Conservation (phyloP, 768 basidiomycete genomes). For the Boletus sp. region DNA sequence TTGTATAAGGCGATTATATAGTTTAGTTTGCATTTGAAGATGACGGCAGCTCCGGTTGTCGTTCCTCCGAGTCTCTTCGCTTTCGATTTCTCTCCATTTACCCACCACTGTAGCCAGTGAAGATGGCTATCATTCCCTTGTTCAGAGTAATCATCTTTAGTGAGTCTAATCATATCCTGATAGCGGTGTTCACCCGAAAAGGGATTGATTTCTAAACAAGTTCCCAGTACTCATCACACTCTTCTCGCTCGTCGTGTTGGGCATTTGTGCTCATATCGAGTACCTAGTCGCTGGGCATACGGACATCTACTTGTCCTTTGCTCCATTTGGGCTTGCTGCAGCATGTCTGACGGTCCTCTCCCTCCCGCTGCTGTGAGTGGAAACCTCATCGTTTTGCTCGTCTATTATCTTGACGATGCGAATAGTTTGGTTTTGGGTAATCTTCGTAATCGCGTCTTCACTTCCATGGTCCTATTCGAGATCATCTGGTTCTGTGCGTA, state of each 20-base stretch:
- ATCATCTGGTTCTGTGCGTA: slow-evolving; percentile 26
- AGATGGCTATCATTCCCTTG: slow-evolving; percentile 25
- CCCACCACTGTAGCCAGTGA: not conserved
- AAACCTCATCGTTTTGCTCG: not conserved
- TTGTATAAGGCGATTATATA: too few species aligned
- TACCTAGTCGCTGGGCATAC: slow-evolving; percentile 8
- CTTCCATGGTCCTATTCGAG: slow-evolving; percentile 25
- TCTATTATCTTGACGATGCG: not conserved
- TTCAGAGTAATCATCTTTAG: slow-evolving; percentile 22
- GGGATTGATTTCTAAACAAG: not conserved
- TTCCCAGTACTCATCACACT: slow-evolving; percentile 14
- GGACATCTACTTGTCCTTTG: slow-evolving; percentile 2
- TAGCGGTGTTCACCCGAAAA: not conserved
- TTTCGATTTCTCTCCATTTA: not conserved
- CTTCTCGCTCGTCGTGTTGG: slow-evolving; percentile 18
- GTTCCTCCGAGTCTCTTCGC: not conserved
- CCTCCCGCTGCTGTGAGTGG: slow-evolving; percentile 26
- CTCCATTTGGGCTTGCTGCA: slow-evolving; percentile 14
- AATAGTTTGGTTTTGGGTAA: slow-evolving; percentile 17
- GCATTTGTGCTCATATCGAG: slow-evolving; percentile 20
- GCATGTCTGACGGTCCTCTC: slow-evolving; percentile 16
- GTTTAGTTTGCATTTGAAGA: not conserved
- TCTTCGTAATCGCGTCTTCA: slow-evolving; percentile 8
- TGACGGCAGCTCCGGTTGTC: not conserved
- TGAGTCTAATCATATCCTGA: slow-evolving; percentile 6